phyloP scores from a whole-genome alignment of 495 filamentous ascomycete species.

The Aspergillus conjunctus region DNA sequence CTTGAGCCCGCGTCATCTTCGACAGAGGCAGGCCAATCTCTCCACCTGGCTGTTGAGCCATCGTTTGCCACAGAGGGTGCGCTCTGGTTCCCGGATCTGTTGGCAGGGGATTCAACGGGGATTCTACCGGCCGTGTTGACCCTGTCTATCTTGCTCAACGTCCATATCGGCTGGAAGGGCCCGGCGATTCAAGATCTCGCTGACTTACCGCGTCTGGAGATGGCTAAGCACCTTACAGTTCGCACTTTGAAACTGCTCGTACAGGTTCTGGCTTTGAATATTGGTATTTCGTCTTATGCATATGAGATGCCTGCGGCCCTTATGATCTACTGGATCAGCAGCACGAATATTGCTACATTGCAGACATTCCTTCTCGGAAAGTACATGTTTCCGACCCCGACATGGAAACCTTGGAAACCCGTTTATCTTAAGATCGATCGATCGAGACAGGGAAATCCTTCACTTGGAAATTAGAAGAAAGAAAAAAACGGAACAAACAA shows the following conservation, averaged over 20 bases:
- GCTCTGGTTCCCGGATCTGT: conserved; percentile 80
- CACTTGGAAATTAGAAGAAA: neutral
- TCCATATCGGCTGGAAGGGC: conserved; percentile 36
- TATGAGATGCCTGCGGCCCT: conserved; percentile 61
- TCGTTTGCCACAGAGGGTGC: conserved; percentile 67
- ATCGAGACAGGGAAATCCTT: conserved; percentile 6
- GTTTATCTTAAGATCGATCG: conserved; percentile 24
- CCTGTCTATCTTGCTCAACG: conserved; percentile 40
- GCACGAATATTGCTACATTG: conserved; percentile 45
- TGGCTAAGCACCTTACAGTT: conserved; percentile 25
- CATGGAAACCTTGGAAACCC: conserved; percentile 26
- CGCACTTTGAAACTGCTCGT: conserved; percentile 31
- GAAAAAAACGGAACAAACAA: neutral
- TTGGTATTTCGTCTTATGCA: conserved; percentile 36
- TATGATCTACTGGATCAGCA: conserved; percentile 72
- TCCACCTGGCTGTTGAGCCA: conserved; percentile 49
- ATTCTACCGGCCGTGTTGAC: conserved; percentile 62
- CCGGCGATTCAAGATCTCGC: conserved; percentile 25
- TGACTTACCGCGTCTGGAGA: conserved; percentile 31
- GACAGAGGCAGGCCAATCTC: conserved; percentile 5
- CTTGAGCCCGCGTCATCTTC: conserved; percentile 15
- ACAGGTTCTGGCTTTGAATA: conserved; percentile 35
- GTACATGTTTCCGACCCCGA: conserved; percentile 35
- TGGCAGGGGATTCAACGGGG: conserved; percentile 67
- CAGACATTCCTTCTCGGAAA: conserved; percentile 42